These are phyloP conservation scores for Thraustochytrium sp. DNA, from an alignment of 352 stramenopile genomes.

Conservation along the genomic window DNA sequence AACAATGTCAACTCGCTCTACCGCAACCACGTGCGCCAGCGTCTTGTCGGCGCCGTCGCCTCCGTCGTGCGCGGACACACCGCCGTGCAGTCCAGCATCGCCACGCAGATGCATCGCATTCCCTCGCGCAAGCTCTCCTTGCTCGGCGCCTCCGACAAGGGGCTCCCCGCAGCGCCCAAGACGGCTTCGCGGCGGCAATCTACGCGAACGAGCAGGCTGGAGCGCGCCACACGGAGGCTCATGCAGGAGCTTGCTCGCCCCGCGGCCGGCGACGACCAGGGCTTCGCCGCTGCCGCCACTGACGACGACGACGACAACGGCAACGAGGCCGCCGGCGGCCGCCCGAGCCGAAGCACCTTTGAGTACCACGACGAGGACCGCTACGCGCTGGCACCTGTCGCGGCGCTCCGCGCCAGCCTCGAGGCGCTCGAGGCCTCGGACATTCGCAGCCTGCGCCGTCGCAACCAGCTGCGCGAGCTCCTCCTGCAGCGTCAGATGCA, in stretches of 20 bases:
- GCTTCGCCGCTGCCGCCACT: too few species aligned
- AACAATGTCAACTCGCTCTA: not conserved
- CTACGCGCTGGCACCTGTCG: not conserved
- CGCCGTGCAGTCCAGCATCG: not conserved
- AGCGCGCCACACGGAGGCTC: too few species aligned
- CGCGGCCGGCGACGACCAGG: too few species aligned
- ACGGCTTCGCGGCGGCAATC: too few species aligned
- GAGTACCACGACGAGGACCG: too few species aligned
- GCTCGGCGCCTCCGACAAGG: too few species aligned
- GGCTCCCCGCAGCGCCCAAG: too few species aligned
- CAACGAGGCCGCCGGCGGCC: too few species aligned
- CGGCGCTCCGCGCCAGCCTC: not conserved
- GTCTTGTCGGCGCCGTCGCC: not conserved
- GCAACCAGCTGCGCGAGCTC: constrained; percentile 1
- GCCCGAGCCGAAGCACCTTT: too few species aligned
- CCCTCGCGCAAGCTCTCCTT: not conserved
- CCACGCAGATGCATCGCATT: not conserved
- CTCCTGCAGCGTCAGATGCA: constrained; percentile 18
- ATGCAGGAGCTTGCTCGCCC: too few species aligned
- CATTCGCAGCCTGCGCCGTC: not conserved
- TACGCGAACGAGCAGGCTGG: too few species aligned
- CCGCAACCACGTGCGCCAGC: not conserved
- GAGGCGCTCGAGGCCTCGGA: not conserved
- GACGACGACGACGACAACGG: too few species aligned
- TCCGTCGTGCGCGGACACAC: not conserved